Base-by-base conservation (phyloP, 768 basidiomycete genomes). In the Lentinula edodes region DNA sequence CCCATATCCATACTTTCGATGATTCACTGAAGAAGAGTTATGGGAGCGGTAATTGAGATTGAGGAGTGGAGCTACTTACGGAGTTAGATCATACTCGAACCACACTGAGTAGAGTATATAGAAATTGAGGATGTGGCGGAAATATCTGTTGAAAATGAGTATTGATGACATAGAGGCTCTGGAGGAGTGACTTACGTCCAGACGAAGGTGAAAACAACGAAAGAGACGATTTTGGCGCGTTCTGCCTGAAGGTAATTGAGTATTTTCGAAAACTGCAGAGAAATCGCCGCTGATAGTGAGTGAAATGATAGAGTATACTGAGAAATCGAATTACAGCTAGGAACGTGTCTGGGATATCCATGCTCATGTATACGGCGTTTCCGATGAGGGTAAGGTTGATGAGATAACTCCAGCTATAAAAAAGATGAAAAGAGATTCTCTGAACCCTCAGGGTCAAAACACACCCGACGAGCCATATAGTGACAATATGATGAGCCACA, bases 311-410 rank as follows among this genome's bases (percentile, higher is more conserved):
- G 32, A 50, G 42, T 16, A 15, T 38, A n/a, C 32, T n/a, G 52
- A n/a, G 50, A 38, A 52, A 36, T 10, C 48, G 32, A 76, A 89
- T 65, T 64, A 93, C 89, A 12, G 92, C 94, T 12, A 99, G 79
- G 73, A 90, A 91, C 38, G 85, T 75, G 70, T 99, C 97, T 0
- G 95, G 93, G 18, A 95, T 80, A 76, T 99, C 97, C 97, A 98
- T 98, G 71, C 94, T 97, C 75, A 95, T 81, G 68, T 89, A 98
- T 34, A 99, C 84, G 5, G 94, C 89, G 65, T 91, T 90, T 9
- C 97, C 97, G 46, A 98, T 95, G 56, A 83, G 73, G 0, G 95
- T 98, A 57, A 93, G 46, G 73, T 93, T 95, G 65, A 87, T 63
- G 36, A 87, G 66, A 68, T 93, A 92, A 66, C 91, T 93, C 91